Conservation (phyloP, 129 eudicot genomes). For the Kitagawia praeruptora region DNA sequence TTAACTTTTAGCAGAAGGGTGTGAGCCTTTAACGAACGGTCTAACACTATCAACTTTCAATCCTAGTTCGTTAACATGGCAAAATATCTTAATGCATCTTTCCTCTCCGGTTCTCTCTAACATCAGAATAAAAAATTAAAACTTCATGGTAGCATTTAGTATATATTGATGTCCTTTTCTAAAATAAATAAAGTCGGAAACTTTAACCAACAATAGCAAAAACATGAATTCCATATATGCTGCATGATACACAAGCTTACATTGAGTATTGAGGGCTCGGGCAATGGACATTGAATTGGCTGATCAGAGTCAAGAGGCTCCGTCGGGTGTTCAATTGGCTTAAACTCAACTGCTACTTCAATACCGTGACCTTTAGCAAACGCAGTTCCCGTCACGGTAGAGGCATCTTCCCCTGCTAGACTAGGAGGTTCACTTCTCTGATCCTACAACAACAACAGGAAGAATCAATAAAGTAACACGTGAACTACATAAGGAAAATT, state of each 20-base stretch:
- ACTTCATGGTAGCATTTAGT: no score
- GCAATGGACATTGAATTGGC: constrained; percentile 86
- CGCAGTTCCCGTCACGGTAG: constrained; percentile 22
- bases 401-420: constrained; percentile 21
- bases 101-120: no score
- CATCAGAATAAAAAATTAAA: no score
- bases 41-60: no score
- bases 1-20: no score
- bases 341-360: constrained; percentile 76
- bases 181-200: neutral
- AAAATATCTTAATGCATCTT: no score
- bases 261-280: constrained; percentile 92
- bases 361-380: constrained; percentile 57
- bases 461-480: neutral
- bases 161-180: no score
- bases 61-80: no score
- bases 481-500: neutral
- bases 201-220: neutral
- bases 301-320: constrained; percentile 79
- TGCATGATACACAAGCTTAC: constrained; percentile 36
- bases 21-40: no score
- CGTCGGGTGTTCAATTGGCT: constrained; percentile 70
- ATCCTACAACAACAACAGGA: constrained; percentile 37
- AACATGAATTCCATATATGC: neutral
- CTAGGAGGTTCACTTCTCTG: constrained; percentile 35